A percentile compares a stretch with the other conserved stretches of the same genome.
Conservation (phyloP, 2,329 filamentous ascomycete genomes). For the Shiraia sp. region DNA sequence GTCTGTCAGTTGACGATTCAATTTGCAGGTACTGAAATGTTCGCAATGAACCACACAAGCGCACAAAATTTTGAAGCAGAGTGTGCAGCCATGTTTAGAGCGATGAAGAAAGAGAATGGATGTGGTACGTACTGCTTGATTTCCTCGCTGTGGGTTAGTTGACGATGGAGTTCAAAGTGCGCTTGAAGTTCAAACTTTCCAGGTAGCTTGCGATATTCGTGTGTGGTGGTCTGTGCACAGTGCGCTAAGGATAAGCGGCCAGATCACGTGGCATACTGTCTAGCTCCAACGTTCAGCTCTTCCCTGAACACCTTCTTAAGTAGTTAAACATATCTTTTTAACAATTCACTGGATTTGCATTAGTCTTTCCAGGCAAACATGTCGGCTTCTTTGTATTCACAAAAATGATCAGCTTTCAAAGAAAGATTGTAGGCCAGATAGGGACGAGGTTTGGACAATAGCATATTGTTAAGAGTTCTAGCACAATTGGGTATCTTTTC, state of each 20-base stretch:
- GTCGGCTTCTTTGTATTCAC: no score
- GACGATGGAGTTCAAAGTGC: conserved; percentile 25
- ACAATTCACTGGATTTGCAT: no score
- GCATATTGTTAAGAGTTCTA: no score
- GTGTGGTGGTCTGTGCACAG: conserved; percentile 11
- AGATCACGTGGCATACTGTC: conserved; percentile 10
- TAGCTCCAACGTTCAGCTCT: not conserved
- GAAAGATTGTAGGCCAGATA: not conserved
- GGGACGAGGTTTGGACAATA: not conserved
- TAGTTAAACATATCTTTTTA: no score
- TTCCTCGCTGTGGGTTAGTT: conserved; percentile 33
- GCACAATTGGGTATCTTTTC: conserved; percentile 3
- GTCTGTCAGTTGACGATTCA: conserved; percentile 20
- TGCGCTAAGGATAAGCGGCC: conserved; percentile 18
- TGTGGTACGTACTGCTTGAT: conserved; percentile 28
- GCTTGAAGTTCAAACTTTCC: conserved; percentile 21
- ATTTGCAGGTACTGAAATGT: not conserved
- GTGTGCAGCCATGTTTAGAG: not conserved
- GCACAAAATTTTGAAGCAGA: not conserved
- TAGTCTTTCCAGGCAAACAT: no score
- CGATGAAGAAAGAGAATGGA: not conserved
- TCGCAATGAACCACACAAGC: not conserved
- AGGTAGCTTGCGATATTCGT: conserved; percentile 15
- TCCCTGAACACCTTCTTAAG: no score
- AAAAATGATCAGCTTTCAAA: no score